Percentiles rank a stretch among this genome's conserved stretches.
Evolutionary conservation across 2,329 filamentous ascomycete genomes (phyloP).

Genomic region (Alternaria rosae): DNA sequence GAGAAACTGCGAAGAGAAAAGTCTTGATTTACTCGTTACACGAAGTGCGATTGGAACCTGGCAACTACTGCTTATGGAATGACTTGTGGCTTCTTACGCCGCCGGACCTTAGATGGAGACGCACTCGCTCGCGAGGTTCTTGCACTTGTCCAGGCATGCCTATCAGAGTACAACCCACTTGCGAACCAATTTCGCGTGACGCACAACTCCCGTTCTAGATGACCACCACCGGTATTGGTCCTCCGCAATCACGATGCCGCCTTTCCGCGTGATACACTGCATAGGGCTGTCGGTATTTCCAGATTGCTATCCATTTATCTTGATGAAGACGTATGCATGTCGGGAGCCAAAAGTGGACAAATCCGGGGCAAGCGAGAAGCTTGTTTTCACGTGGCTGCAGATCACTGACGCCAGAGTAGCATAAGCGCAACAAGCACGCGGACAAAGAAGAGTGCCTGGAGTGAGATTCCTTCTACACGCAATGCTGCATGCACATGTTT

Average conservation of each 20-base stretch:
- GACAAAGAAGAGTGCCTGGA: background rate
- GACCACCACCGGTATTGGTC: background rate
- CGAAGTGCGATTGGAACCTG: too few species aligned
- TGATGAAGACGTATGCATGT: conserved; percentile 1
- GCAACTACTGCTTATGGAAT: too few species aligned
- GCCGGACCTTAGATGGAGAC: background rate
- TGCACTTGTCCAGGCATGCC: background rate
- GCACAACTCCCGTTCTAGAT: background rate
- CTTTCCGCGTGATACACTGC: background rate
- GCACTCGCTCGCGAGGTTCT: background rate
- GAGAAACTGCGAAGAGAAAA: too few species aligned
- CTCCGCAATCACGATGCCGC: background rate
- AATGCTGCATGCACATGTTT: background rate
- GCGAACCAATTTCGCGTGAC: background rate
- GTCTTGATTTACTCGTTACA: too few species aligned
- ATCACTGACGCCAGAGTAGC: background rate
- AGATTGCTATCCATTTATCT: conserved; percentile 9
- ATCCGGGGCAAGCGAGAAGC: conserved; percentile 19
- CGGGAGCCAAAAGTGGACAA: background rate
- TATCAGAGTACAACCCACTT: background rate
- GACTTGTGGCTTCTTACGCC: too few species aligned
- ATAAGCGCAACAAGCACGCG: background rate
- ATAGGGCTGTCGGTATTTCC: conserved; percentile 6
- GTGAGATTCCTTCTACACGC: background rate
- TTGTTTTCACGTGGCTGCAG: conserved; percentile 15